A percentile compares a stretch with the other conserved stretches of the same genome.
These are phyloP conservation scores for Triticum timopheevii DNA, from an alignment of 176 grass and related monocot species.

Conservation along the genomic window DNA sequence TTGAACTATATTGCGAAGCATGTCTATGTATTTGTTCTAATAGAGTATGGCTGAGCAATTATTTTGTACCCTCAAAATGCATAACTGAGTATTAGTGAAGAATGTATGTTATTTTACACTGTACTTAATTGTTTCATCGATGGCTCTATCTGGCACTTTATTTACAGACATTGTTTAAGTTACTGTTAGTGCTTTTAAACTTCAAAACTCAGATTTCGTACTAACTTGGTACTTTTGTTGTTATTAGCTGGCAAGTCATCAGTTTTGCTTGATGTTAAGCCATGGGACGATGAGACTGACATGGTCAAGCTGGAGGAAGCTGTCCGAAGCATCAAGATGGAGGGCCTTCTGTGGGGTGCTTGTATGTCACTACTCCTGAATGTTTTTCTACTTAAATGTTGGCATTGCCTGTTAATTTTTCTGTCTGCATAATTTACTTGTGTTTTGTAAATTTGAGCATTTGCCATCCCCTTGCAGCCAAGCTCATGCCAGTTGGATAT, in stretches of 20 bases:
- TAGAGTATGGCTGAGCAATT: neutral
- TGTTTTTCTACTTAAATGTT: neutral
- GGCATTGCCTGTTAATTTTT: neutral
- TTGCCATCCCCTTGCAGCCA: constrained; percentile 45
- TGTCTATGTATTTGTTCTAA: neutral
- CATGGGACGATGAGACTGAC: constrained; percentile 95
- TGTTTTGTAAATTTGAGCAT: neutral
- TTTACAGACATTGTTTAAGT: neutral
- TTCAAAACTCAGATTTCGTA: neutral
- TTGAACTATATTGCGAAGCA: neutral
- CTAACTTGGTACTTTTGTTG: neutral
- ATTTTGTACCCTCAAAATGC: neutral
- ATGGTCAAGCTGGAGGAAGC: constrained; percentile 93
- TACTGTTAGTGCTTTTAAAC: neutral
- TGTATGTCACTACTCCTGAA: constrained; percentile 54
- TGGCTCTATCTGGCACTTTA: no score
- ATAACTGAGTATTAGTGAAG: neutral
- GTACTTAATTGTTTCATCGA: neutral
- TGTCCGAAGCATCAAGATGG: constrained; percentile 80
- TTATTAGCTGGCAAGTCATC: constrained; percentile 77
- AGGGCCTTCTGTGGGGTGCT: constrained; percentile 90
- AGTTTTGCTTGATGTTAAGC: constrained; percentile 87
- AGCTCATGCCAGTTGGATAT: constrained; percentile 89
- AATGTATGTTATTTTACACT: neutral
- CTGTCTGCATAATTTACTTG: neutral